Evolutionary conservation across 1,284 basidiomycete species (phyloP), one percentile per base, ranked within the genome.

Genomic region (Ustilago xerochloae): DNA sequence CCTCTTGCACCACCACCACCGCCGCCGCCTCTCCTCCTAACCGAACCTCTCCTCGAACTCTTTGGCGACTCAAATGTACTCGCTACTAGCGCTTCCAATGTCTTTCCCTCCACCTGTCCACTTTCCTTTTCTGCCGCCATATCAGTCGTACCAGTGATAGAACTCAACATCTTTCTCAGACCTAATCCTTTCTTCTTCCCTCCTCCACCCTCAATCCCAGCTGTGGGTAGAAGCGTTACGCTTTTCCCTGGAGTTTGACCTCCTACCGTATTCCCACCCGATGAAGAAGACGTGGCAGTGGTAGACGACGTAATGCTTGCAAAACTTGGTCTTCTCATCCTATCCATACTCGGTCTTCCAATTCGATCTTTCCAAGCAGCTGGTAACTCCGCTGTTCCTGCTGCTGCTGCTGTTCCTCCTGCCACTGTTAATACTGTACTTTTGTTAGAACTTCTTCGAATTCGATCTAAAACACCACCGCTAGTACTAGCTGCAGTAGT

Each of bases 311-410:
- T 45, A 32, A 57, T 36, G 1, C 52, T 56, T 1, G 63, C 45
- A 3, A 71, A 24, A 30, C 63, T 72, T 0, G 63, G 63, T 30
- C 69, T 32, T 22, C 69, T 59, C 29, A 35, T 48, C n/a, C n/a
- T n/a, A 32, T 67, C 60, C 26, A 63, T 10, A 10, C 55, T 60
- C 6, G 58, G 58, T 5, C 63, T 41, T n/a, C 39, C 28, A 22
- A 71, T 56, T 6, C 60, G 59, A 10, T 73, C 64, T 24, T 63
- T 62, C 69, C 69, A 73, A 4, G 69, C 69, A 4, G 60, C 33
- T 4, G 69, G 69, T 48, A 73, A n/a, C 22, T 73, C 69, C 0
- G 61, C 63, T 15, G 46, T 45, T 9, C 48, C 49, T 30, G 26
- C 13, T n/a, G 49, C 29, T 3, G 49, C 50, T 16, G 49, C 36